Evolutionary conservation across 345 rosid species (phyloP).

Genomic region (Draba incana): DNA sequence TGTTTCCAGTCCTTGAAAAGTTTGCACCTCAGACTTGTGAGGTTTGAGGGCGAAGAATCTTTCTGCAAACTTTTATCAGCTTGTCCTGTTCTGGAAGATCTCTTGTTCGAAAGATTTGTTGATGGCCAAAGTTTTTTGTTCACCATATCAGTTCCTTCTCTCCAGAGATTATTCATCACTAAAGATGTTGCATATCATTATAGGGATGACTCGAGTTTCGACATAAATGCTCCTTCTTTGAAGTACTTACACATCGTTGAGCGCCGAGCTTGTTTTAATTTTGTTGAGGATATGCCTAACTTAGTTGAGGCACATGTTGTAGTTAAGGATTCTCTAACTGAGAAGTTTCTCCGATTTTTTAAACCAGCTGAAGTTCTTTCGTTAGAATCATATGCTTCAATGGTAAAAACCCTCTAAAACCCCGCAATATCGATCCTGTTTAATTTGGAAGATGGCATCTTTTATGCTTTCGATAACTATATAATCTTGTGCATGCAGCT

Average conservation of each 20-base stretch:
- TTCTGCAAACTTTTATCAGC: not conserved
- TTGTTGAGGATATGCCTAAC: slow-evolving; percentile 11
- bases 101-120: not conserved
- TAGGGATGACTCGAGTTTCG: not conserved
- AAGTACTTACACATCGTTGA: slow-evolving; percentile 9
- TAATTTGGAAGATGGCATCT: no score
- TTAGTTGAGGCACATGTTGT: slow-evolving; percentile 14
- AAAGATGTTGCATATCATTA: not conserved
- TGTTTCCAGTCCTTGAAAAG: slow-evolving; percentile 11
- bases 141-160: slow-evolving; percentile 26
- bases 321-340: not conserved
- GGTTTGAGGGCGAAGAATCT: not conserved
- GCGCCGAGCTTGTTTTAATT: not conserved
- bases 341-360: slow-evolving; percentile 11
- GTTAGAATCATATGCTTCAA: slow-evolving; percentile 11
- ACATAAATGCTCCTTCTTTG: slow-evolving; percentile 26
- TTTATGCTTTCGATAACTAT: not conserved
- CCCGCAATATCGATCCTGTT: not conserved
- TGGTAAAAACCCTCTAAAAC: slow-evolving; percentile 3
- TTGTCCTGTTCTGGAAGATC: slow-evolving; percentile 33
- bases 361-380: slow-evolving; percentile 13
- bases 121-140: not conserved
- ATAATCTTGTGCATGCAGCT: not conserved
- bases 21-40: slow-evolving; percentile 1
- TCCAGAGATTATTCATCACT: slow-evolving; percentile 17